These are phyloP conservation scores for Ramalina intermedia DNA, from an alignment of 495 filamentous ascomycete genomes.

Conservation along the genomic window DNA sequence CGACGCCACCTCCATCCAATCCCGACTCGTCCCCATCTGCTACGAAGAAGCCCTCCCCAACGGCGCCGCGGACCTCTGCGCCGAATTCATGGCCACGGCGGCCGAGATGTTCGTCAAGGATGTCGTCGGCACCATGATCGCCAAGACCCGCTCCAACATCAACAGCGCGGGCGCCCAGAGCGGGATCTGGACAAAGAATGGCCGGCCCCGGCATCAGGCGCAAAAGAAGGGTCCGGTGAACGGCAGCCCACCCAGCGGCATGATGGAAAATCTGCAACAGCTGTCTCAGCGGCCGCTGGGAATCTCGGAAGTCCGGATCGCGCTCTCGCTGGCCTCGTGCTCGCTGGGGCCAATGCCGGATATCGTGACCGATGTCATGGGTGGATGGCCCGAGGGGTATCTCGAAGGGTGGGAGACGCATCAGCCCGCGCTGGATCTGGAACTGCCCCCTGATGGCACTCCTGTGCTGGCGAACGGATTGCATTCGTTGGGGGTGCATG, in stretches of 20 bases:
- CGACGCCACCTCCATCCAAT: conserved; percentile 59
- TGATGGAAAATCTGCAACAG: conserved; percentile 25
- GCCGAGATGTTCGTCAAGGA: conserved; percentile 90
- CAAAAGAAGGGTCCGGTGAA: conserved; percentile 66
- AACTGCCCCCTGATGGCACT: conserved; percentile 29
- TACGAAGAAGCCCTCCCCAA: conserved; percentile 78
- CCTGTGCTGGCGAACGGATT: conserved; percentile 24
- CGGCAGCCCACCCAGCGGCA: conserved; percentile 43
- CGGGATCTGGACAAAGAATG: conserved; percentile 51
- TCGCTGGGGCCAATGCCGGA: conserved; percentile 65
- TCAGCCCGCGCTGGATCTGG: neutral
- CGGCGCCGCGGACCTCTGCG: conserved; percentile 55
- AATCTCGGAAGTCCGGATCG: conserved; percentile 65
- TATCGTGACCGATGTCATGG: conserved; percentile 54
- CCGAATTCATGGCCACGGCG: conserved; percentile 78
- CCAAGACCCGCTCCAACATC: conserved; percentile 64
- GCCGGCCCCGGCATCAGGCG: conserved; percentile 45
- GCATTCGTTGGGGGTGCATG: neutral
- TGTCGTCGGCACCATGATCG: conserved; percentile 62
- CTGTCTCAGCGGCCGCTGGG: conserved; percentile 37
- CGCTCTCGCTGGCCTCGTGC: conserved; percentile 51
- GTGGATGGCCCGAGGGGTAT: conserved; percentile 61
- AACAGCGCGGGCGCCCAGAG: conserved; percentile 48
- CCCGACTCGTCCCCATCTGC: conserved; percentile 84
- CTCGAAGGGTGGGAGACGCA: conserved; percentile 37